A percentile compares a stretch with the other conserved stretches of the same genome.
These are phyloP conservation scores for Tylopilus intermedius DNA, from an alignment of 768 basidiomycete species.

Conservation along the genomic window DNA sequence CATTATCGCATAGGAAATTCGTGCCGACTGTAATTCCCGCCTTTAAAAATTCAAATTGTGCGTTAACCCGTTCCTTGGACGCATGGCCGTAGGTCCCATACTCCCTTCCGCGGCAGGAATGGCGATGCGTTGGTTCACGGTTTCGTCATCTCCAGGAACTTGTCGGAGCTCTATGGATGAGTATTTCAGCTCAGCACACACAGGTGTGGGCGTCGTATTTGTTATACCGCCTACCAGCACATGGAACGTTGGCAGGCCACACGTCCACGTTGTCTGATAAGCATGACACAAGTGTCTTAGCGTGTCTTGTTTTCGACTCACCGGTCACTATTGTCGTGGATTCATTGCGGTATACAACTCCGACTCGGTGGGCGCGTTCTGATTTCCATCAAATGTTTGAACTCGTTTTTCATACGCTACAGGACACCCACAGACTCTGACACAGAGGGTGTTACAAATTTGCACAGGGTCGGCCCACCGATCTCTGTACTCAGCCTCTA, in stretches of 20 bases:
- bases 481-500: not conserved
- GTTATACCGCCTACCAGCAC: not conserved
- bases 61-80: not conserved
- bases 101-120: not conserved
- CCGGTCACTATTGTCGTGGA: not conserved
- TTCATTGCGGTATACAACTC: not conserved
- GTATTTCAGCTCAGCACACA: no score
- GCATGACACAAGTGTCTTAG: not conserved
- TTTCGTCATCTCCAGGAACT: not conserved
- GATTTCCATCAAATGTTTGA: not conserved
- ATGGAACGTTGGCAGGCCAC: not conserved
- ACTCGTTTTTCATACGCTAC: no score
- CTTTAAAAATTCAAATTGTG: not conserved
- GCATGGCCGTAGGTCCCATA: not conserved
- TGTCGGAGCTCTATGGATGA: conserved; percentile 1
- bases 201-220: not conserved
- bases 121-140: not conserved
- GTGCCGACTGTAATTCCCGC: conserved; percentile 1
- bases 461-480: not conserved
- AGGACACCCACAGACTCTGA: conserved; percentile 9
- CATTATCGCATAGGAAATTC: not conserved
- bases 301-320: not conserved
- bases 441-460: not conserved
- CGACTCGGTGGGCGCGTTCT: not conserved
- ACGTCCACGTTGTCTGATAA: not conserved